Percentiles rank a stretch among this genome's conserved stretches.
Evolutionary conservation across 108 stramenopile genomes (phyloP).

Genomic region (Skeletonema costatum): DNA sequence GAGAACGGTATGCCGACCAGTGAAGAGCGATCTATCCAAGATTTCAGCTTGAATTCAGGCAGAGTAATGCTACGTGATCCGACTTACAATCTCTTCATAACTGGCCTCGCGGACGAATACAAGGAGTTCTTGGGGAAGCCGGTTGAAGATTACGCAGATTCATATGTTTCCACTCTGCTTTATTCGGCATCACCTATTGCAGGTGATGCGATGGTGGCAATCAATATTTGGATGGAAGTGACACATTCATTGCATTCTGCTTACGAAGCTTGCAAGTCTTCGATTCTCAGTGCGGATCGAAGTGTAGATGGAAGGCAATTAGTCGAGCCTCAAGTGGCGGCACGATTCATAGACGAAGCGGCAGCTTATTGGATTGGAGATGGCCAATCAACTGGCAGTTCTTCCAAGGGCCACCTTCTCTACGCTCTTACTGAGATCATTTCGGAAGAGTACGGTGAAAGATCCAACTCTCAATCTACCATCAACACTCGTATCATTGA

Average conservation of each 20-base stretch:
- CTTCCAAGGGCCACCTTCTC: constrained; percentile 69
- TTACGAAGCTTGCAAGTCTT: constrained; percentile 43
- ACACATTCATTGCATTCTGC: constrained; percentile 61
- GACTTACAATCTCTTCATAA: constrained; percentile 65
- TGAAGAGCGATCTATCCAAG: constrained; percentile 48
- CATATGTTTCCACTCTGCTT: constrained; percentile 63
- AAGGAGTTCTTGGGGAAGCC: constrained; percentile 55
- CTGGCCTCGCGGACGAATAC: constrained; percentile 61
- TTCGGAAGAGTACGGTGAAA: constrained; percentile 56
- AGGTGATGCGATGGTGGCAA: constrained; percentile 63
- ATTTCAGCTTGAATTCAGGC: constrained; percentile 58
- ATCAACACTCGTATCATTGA: constrained; percentile 73
- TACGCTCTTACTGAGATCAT: constrained; percentile 76
- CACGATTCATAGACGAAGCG: constrained; percentile 74
- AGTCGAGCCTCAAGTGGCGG: constrained; percentile 51
- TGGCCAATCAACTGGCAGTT: constrained; percentile 68
- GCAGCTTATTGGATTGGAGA: constrained; percentile 89
- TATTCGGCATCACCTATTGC: constrained; percentile 44
- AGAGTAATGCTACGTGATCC: constrained; percentile 65
- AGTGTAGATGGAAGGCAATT: constrained; percentile 48
- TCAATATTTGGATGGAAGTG: constrained; percentile 85
- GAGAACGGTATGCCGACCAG: constrained; percentile 57
- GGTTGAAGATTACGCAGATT: constrained; percentile 65
- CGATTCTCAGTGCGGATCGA: neutral
- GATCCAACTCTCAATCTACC: constrained; percentile 57